Evolutionary conservation across 306 rosid species (phyloP), one percentile per base, ranked within the genome.

Genomic region (Prunus mume): DNA sequence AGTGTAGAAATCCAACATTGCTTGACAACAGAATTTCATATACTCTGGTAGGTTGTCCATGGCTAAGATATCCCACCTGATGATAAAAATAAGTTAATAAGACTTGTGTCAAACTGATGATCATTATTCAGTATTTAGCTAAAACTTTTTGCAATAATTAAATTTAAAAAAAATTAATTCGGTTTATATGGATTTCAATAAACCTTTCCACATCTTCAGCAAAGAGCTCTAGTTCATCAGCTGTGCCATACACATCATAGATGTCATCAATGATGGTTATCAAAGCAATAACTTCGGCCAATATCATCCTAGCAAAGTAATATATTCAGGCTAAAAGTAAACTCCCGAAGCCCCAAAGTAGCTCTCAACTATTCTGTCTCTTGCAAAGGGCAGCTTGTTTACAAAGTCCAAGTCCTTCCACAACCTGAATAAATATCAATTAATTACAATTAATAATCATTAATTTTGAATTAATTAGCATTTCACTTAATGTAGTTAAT

Each of bases 391-490:
- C 5, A 81, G 77, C 19, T 74, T 78, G 8, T 0, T 74, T 57
- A 57, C 8, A 22, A 75, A 32, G 34, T 84, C 79, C 34, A 87
- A 74, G 25, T 79, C 80, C 17, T 82, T 84, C 90, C 89, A 88
- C 92, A 91, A 86, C 76, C 90, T 68, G 24, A 50, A 56, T 18
- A 18, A 28, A 28, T 4, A 57, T 57, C 13, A 25, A 18, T 20
- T 12, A 25, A 2, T 28, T 28, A 22, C 24, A 22, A 22, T 22
- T 22, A 22, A 22, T 22, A 22, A 22, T 22, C 24, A 22, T 22
- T 22, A 22, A 22, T 22, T 22, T 22, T 22, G 24, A 22, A 22
- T 22, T 22, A 28, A 28, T 28, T 28, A 28, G 30, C 30, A 28
- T 28, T 28, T 28, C 30, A 28, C 30, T 28, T 28, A 28, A 28